phyloP scores from a whole-genome alignment of 148 eudicot genomes.

The Rhododendron mucronatum region DNA sequence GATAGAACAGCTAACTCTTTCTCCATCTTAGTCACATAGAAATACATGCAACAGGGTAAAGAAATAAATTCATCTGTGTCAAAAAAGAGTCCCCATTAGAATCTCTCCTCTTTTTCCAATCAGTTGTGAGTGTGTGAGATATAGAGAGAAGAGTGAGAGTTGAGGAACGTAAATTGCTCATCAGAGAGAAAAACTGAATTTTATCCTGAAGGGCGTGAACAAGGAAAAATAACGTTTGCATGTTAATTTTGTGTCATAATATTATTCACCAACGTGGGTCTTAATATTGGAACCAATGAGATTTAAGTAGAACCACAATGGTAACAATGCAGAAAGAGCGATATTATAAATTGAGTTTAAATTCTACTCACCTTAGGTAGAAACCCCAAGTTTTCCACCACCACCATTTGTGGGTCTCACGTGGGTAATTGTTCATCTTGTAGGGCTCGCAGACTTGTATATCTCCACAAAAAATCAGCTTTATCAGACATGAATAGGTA shows the following conservation, averaged over 20 bases:
- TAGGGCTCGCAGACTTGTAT: no score
- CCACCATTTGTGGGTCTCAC: no score
- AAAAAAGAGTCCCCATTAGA: background rate
- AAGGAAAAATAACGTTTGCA: background rate
- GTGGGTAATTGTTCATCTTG: no score
- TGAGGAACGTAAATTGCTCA: background rate
- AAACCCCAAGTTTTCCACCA: no score
- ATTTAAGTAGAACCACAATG: background rate
- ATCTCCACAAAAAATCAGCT: no score
- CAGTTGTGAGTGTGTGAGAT: no score
- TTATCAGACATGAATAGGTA: no score
- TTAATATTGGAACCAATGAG: background rate
- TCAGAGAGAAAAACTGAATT: background rate
- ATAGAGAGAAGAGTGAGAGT: background rate
- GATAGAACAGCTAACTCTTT: background rate
- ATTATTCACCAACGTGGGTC: background rate
- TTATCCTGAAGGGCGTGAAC: background rate
- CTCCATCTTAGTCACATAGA: background rate
- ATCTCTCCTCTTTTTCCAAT: background rate
- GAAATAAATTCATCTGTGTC: background rate
- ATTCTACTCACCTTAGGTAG: no score
- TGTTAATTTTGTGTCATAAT: background rate
- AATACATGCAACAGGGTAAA: background rate
- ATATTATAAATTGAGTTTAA: background rate
- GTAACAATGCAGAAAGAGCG: background rate